Conservation (phyloP, 176 grass and related monocot species). For the Carex parvula region DNA sequence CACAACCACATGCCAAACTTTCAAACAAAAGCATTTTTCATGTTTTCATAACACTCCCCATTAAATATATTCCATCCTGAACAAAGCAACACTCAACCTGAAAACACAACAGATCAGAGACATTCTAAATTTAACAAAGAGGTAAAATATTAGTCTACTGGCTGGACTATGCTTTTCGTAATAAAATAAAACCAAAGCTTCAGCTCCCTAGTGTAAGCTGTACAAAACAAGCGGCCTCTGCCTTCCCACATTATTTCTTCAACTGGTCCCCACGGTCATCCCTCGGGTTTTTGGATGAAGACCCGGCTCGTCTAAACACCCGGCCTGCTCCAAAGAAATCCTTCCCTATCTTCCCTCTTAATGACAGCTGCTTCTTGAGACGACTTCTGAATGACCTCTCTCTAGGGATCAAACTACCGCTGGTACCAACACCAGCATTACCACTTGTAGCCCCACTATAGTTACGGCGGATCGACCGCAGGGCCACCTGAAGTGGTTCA, state of each 20-base stretch:
- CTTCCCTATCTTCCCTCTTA: slow-evolving; percentile 76
- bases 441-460: slow-evolving; percentile 29
- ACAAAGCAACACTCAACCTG: neutral
- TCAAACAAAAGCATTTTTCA: slow-evolving; percentile 20
- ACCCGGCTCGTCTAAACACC: slow-evolving; percentile 53
- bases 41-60: neutral
- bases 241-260: slow-evolving; percentile 25
- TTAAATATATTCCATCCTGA: slow-evolving; percentile 1
- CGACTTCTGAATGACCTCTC: slow-evolving; percentile 47
- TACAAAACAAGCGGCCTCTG: slow-evolving; percentile 4
- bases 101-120: slow-evolving; percentile 4
- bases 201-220: slow-evolving; percentile 1
- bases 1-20: neutral
- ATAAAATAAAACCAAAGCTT: slow-evolving; percentile 7
- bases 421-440: slow-evolving; percentile 32
- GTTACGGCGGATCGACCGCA: slow-evolving; percentile 44
- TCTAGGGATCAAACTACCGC: slow-evolving; percentile 32
- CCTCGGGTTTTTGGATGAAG: slow-evolving; percentile 40
- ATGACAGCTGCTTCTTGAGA: slow-evolving; percentile 74
- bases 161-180: slow-evolving; percentile 3
- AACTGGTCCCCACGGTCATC: slow-evolving; percentile 22
- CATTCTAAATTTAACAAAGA: slow-evolving; percentile 17
- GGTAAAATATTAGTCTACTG: slow-evolving; percentile 4
- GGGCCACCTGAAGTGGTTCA: slow-evolving; percentile 67
- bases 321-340: slow-evolving; percentile 55